Evolutionary conservation across 345 rosid genomes (phyloP).

Genomic region (Excoecaria cochinchinensis): DNA sequence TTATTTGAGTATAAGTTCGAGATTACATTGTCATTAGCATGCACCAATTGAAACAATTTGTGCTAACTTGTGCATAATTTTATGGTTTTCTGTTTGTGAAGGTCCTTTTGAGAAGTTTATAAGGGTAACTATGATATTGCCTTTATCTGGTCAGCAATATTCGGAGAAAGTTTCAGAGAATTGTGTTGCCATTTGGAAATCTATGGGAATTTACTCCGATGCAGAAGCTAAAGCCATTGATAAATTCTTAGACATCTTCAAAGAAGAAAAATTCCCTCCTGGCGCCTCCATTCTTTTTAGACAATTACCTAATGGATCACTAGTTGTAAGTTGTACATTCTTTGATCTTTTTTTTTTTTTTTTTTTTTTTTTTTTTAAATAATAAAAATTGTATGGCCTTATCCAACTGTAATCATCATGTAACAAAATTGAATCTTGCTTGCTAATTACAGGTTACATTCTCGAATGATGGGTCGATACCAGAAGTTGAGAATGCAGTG

Average conservation of each 20-base stretch:
- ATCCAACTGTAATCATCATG: not conserved
- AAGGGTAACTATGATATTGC: constrained; percentile 59
- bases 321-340: constrained; percentile 40
- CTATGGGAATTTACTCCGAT: constrained; percentile 64
- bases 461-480: constrained; percentile 56
- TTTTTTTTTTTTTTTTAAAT: not conserved
- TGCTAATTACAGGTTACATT: constrained; percentile 51
- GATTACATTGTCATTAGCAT: no score
- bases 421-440: not conserved
- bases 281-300: constrained; percentile 77
- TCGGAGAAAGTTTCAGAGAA: constrained; percentile 76
- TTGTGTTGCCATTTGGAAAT: constrained; percentile 69
- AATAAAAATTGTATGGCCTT: not conserved
- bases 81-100: constrained; percentile 10
- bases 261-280: constrained; percentile 60
- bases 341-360: not conserved
- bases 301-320: constrained; percentile 45
- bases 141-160: constrained; percentile 65
- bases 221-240: constrained; percentile 71
- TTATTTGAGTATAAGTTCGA: no score
- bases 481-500: constrained; percentile 41
- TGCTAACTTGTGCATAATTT: not conserved
- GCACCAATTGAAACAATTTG: no score
- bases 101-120: constrained; percentile 67
- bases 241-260: constrained; percentile 53